phyloP scores from a whole-genome alignment of 805 yeast species.

The Hanseniaspora lindneri region DNA sequence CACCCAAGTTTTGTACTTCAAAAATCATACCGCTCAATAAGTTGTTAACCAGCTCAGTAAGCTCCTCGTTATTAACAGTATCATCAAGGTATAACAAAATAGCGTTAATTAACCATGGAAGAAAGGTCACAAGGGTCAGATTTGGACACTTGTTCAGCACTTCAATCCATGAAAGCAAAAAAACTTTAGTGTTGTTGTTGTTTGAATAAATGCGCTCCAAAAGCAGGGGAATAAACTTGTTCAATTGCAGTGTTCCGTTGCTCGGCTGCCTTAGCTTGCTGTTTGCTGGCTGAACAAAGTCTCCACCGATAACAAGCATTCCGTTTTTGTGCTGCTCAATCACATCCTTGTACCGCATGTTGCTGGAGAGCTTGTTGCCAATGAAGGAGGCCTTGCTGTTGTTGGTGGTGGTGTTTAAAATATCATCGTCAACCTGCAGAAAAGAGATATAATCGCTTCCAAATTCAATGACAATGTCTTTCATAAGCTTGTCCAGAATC shows the following conservation, averaged over 20 bases:
- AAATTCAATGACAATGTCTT: slow-evolving; percentile 90
- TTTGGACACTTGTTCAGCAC: slow-evolving; percentile 89
- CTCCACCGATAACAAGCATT: background rate
- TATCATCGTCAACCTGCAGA: slow-evolving; percentile 36
- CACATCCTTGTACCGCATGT: slow-evolving; percentile 10
- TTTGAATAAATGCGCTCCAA: slow-evolving; percentile 84
- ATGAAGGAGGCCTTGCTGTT: slow-evolving; percentile 39
- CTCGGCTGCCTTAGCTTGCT: background rate
- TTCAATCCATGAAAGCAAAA: slow-evolving; percentile 85
- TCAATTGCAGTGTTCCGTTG: slow-evolving; percentile 2
- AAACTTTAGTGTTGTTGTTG: slow-evolving; percentile 85
- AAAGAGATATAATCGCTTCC: slow-evolving; percentile 55
- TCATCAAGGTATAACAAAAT: slow-evolving; percentile 25
- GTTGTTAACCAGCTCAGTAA: slow-evolving; percentile 71
- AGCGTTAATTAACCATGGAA: slow-evolving; percentile 79
- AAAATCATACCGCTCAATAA: slow-evolving; percentile 62
- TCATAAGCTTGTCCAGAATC: slow-evolving; percentile 73
- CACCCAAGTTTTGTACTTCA: slow-evolving; percentile 68
- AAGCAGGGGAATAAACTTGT: slow-evolving; percentile 80
- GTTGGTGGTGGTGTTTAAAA: slow-evolving; percentile 33
- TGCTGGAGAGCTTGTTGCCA: slow-evolving; percentile 32
- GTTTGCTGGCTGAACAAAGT: slow-evolving; percentile 9
- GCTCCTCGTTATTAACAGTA: slow-evolving; percentile 45
- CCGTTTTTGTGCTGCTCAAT: slow-evolving; percentile 7
- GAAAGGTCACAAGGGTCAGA: slow-evolving; percentile 68